Evolutionary conservation across 805 yeast species (phyloP), one percentile per base, ranked within the genome.

Genomic region (Yarrowia osloensis): DNA sequence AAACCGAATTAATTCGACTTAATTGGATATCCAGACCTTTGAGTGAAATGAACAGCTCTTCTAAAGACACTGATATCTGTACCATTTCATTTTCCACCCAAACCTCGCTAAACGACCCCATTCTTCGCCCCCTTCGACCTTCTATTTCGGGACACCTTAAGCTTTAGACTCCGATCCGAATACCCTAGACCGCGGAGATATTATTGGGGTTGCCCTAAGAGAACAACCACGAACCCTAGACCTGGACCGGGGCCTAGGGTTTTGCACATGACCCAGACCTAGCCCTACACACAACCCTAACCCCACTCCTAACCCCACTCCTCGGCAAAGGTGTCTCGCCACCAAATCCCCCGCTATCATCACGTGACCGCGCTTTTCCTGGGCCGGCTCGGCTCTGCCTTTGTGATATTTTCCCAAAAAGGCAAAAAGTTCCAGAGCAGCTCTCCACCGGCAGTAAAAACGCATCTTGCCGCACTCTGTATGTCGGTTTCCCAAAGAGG

Each of bases 361-460:
- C 50, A 46, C 50, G 50, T 47, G 54, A 24, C 37, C n/a, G n/a
- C n/a, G n/a, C n/a, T n/a, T n/a, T n/a, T n/a, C n/a, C n/a, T n/a
- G n/a, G n/a, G n/a, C n/a, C n/a, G n/a, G n/a, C n/a, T 19, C 28
- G 28, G 28, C 39, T 50, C 12, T 31, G n/a, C n/a, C n/a, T 29
- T 50, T 31, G 39, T 22, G 40, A n/a, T 31, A 35, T 8, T 7
- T 11, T 24, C 61, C 42, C n/a, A 19, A 54, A 54, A 54, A 54
- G 61, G 61, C 17, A 35, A 54, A 54, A 54, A 54, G 44, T 35
- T 54, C 61, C 42, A 54, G 33, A 54, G 61, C 61, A 54, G 61
- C 44, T 19, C 19, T 12, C 1, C 17, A 13, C 13, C 26, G 2
- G 39, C 39, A 50, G n/a, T 2, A 3, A 7, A 13, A 5, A 31